phyloP scores from a whole-genome alignment of 2,329 filamentous ascomycete species.

The Xylariaceae sp. region DNA sequence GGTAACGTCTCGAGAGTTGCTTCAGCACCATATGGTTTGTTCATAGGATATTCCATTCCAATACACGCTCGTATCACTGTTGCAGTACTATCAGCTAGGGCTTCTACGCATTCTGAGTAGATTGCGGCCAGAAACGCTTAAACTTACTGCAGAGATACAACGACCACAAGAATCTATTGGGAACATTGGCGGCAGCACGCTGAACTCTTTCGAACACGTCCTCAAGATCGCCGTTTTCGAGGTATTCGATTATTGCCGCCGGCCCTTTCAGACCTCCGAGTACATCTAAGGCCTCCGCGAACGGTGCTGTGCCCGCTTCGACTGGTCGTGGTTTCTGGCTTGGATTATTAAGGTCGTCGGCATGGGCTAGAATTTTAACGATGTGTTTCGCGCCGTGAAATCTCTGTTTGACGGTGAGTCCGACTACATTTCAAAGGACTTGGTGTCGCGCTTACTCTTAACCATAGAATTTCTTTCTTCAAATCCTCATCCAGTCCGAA shows the following conservation, averaged over 20 bases:
- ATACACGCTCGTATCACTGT: slow-evolving; percentile 8
- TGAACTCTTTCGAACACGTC: not conserved
- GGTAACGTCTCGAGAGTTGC: slow-evolving; percentile 3
- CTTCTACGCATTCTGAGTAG: not conserved
- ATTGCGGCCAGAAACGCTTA: not conserved
- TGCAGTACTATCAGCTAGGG: not conserved
- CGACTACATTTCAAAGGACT: too few species aligned
- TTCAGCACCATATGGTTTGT: not conserved
- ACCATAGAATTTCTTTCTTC: too few species aligned
- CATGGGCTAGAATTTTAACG: slow-evolving; percentile 1
- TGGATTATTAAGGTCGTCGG: not conserved
- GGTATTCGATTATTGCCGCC: slow-evolving; percentile 6
- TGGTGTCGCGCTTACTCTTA: too few species aligned
- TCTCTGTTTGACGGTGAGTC: not conserved
- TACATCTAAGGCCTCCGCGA: not conserved
- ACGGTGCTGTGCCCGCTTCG: not conserved
- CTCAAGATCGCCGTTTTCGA: slow-evolving; percentile 4
- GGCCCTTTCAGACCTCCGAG: not conserved
- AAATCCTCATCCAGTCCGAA: too few species aligned
- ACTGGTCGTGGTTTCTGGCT: not conserved
- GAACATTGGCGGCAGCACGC: not conserved
- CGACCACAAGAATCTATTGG: slow-evolving; percentile 9
- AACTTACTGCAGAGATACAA: slow-evolving; percentile 9
- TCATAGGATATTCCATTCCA: slow-evolving; percentile 8
- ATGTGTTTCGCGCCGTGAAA: slow-evolving; percentile 8